phyloP scores from a whole-genome alignment of 306 rosid species.

The Dryas octopetala region DNA sequence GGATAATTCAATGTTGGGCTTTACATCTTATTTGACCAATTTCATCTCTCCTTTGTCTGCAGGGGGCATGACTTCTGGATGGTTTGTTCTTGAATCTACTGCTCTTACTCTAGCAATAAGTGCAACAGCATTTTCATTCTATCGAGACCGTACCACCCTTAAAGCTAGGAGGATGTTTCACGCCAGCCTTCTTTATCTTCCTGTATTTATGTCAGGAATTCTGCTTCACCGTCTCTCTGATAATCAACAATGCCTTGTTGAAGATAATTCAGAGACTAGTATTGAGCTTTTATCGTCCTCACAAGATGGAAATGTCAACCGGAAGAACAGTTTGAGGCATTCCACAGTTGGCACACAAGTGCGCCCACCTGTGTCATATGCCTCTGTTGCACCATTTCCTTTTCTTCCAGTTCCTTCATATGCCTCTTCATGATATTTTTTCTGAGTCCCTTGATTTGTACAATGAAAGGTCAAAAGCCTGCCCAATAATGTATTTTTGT shows the following conservation, averaged over 20 bases:
- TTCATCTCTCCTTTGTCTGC: too few species aligned
- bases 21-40: too few species aligned
- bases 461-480: neutral
- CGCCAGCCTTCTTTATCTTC: slow-evolving; percentile 94
- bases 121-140: too few species aligned
- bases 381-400: slow-evolving; percentile 87
- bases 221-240: slow-evolving; percentile 69
- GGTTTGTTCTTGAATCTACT: too few species aligned
- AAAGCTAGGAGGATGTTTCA: too few species aligned
- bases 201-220: slow-evolving; percentile 89
- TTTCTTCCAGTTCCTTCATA: slow-evolving; percentile 84
- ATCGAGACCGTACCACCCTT: too few species aligned
- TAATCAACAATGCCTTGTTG: slow-evolving; percentile 36
- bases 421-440: slow-evolving; percentile 34
- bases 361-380: slow-evolving; percentile 79
- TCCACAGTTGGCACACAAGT: slow-evolving; percentile 17
- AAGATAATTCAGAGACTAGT: slow-evolving; percentile 28
- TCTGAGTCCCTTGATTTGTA: slow-evolving; percentile 8
- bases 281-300: slow-evolving; percentile 27
- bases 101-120: too few species aligned
- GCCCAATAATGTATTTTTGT: slow-evolving; percentile 13
- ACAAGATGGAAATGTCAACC: slow-evolving; percentile 26
- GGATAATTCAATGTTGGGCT: too few species aligned
- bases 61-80: too few species aligned
- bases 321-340: slow-evolving; percentile 26